phyloP scores from a whole-genome alignment of 1,284 basidiomycete species.

The Cystobasidiaceae sp. region DNA sequence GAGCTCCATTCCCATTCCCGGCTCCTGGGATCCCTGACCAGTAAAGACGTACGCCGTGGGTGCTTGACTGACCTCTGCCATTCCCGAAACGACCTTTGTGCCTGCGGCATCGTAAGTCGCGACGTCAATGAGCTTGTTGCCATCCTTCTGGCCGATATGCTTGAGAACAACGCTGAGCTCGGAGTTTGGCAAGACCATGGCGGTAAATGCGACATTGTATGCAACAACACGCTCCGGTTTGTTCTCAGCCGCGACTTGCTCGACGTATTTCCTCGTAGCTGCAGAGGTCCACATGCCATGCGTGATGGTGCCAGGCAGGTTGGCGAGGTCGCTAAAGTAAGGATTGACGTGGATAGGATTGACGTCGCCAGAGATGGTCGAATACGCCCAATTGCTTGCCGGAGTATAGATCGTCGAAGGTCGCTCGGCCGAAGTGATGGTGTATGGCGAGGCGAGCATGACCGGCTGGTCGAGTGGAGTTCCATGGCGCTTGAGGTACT shows the following conservation, averaged over 20 bases:
- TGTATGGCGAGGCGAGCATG: constrained; percentile 63
- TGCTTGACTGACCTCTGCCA: constrained; percentile 87
- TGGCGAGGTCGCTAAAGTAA: constrained; percentile 91
- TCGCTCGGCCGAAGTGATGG: constrained; percentile 58
- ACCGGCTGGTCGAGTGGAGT: constrained; percentile 67
- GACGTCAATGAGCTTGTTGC: constrained; percentile 86
- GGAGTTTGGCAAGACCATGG: constrained; percentile 95
- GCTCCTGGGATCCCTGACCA: constrained; percentile 96
- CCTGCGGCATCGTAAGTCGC: constrained; percentile 77
- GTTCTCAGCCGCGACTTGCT: constrained; percentile 89
- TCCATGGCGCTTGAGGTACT: constrained; percentile 89
- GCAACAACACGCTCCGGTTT: constrained; percentile 83
- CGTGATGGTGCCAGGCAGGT: constrained; percentile 91
- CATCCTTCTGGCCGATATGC: constrained; percentile 84
- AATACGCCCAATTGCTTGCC: constrained; percentile 88
- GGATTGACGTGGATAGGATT: constrained; percentile 90
- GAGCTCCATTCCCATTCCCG: constrained; percentile 98
- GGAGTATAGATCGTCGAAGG: constrained; percentile 46
- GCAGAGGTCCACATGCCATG: constrained; percentile 97
- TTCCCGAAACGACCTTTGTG: constrained; percentile 86
- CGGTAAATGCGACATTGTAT: constrained; percentile 87
- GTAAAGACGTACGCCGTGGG: constrained; percentile 96
- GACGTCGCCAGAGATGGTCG: constrained; percentile 92
- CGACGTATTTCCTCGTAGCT: constrained; percentile 85
- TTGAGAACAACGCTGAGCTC: constrained; percentile 80